Evolutionary conservation across 1,139 yeast species (phyloP).

Genomic region (Pichia sp.): DNA sequence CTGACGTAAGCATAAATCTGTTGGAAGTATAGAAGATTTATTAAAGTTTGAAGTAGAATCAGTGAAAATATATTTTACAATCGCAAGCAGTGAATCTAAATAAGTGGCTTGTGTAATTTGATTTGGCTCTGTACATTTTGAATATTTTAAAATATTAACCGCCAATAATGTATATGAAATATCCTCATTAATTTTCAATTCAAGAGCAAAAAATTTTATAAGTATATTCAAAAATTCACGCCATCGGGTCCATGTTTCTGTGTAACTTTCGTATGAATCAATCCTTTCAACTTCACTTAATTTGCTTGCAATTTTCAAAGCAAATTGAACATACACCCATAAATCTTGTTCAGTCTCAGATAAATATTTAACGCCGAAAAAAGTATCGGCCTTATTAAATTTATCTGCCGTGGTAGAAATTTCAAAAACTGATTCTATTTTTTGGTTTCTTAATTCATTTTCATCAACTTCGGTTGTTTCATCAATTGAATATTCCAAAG

Average conservation of each 20-base stretch:
- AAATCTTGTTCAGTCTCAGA: slow-evolving; percentile 6
- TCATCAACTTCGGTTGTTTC: slow-evolving; percentile 1
- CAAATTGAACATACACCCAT: slow-evolving; percentile 16
- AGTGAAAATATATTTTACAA: slow-evolving; percentile 3
- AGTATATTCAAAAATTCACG: slow-evolving; percentile 10
- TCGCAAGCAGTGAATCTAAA: slow-evolving; percentile 3
- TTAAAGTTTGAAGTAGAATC: neutral
- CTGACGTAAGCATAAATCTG: slow-evolving; percentile 10
- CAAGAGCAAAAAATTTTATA: slow-evolving; percentile 7
- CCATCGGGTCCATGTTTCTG: slow-evolving; percentile 14
- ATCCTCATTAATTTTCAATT: slow-evolving; percentile 1
- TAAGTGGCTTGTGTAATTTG: neutral
- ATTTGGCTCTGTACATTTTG: neutral
- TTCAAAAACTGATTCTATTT: slow-evolving; percentile 8
- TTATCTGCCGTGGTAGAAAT: slow-evolving; percentile 12
- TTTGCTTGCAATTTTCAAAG: slow-evolving; percentile 14
- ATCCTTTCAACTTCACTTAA: slow-evolving; percentile 8
- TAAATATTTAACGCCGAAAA: slow-evolving; percentile 10
- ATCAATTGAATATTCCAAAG: slow-evolving; percentile 4
- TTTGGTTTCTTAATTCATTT: slow-evolving; percentile 5
- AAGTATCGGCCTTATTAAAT: neutral
- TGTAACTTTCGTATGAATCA: slow-evolving; percentile 8
- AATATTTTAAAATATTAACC: slow-evolving; percentile 1
- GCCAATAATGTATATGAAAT: slow-evolving; percentile 1
- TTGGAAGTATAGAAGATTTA: slow-evolving; percentile 3